Conservation (phyloP, 768 basidiomycete genomes). For the Dacryopinax spathularia region DNA sequence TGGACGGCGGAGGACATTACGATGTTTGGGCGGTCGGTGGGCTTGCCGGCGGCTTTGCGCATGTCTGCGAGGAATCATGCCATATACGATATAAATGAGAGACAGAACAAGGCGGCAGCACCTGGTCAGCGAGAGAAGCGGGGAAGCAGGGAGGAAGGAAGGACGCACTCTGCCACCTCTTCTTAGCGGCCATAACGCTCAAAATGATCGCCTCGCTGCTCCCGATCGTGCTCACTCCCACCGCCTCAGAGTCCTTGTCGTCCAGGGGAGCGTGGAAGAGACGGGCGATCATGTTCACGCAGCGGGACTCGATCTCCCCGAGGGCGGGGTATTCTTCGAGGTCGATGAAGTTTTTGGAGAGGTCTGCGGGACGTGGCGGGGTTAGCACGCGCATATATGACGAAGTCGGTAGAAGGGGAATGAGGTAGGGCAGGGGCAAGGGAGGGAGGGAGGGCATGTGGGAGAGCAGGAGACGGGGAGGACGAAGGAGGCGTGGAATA, state of each 20-base stretch:
- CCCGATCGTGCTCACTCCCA: constrained; percentile 19
- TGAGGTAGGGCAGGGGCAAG: no score
- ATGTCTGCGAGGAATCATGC: not conserved
- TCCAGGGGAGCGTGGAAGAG: constrained; percentile 17
- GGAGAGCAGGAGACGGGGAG: not conserved
- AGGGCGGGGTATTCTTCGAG: constrained; percentile 13
- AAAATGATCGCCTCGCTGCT: constrained; percentile 21
- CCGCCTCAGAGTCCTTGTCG: constrained; percentile 13
- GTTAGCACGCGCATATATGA: no score
- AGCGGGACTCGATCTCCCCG: constrained; percentile 15
- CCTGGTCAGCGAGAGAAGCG: constrained; percentile 9
- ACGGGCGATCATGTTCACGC: constrained; percentile 17
- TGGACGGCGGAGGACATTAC: constrained; percentile 20
- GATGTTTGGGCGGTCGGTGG: constrained; percentile 1
- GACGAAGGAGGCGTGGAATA: no score
- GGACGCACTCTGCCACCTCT: constrained; percentile 16
- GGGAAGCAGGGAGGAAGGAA: no score
- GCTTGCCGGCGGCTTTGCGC: constrained; percentile 1
- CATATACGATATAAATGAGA: no score
- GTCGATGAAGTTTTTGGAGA: constrained; percentile 13
- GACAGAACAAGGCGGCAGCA: not conserved
- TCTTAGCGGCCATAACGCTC: constrained; percentile 20
- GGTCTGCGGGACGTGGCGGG: no score
- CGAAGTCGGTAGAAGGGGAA: no score
- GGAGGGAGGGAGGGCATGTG: not conserved